Conservation (phyloP, 495 filamentous ascomycete genomes). For the Melanomma pulvis-pyrius region DNA sequence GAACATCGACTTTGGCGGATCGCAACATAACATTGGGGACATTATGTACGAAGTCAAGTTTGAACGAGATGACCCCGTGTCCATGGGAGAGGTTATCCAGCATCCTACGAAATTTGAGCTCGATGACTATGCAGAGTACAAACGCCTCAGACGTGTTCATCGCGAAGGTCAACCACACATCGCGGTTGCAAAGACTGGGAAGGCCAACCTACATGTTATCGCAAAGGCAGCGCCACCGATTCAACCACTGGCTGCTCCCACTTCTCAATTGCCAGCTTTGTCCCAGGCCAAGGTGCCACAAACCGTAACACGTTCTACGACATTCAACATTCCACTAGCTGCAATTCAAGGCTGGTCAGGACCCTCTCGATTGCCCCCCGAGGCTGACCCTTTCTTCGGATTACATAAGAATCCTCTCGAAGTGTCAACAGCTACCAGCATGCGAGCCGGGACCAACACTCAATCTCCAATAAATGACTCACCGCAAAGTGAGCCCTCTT, state of each 20-base stretch:
- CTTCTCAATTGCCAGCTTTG: background rate
- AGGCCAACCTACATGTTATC: background rate
- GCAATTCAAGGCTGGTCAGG: background rate
- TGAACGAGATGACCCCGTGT: constrained; percentile 31
- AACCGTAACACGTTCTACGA: background rate
- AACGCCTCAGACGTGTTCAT: constrained; percentile 33
- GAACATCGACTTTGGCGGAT: background rate
- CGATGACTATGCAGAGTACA: constrained; percentile 49
- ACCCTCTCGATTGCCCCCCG: background rate
- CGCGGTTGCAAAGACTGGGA: background rate
- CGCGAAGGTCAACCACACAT: background rate
- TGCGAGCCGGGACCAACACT: background rate
- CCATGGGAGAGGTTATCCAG: constrained; percentile 39
- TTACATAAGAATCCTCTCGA: background rate
- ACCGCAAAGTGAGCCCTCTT: background rate
- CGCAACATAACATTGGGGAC: constrained; percentile 10
- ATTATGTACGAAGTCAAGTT: constrained; percentile 42
- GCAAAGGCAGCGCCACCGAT: constrained; percentile 12
- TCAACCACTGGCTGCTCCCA: background rate
- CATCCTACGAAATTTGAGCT: constrained; percentile 41
- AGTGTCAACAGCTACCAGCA: background rate
- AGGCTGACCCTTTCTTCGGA: background rate
- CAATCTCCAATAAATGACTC: background rate
- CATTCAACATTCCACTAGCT: background rate
- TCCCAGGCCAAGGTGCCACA: background rate